phyloP scores from a whole-genome alignment of 805 yeast species.

The Candida sphagnicola region DNA sequence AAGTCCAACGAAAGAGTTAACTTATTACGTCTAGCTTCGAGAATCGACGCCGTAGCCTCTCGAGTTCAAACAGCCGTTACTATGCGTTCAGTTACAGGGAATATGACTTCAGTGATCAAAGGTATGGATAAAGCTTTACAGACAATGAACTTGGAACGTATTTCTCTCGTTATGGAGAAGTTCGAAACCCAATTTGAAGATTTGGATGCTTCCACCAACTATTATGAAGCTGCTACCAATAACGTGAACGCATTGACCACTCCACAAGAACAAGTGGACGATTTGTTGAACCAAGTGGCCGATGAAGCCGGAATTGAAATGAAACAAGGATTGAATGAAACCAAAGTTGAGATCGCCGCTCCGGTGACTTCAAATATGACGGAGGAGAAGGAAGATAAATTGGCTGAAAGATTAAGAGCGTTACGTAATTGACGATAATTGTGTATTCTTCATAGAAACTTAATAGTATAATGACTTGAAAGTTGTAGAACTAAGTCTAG shows the following conservation, averaged over 20 bases:
- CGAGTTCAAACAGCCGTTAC: slow-evolving; percentile 97
- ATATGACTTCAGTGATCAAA: slow-evolving; percentile 86
- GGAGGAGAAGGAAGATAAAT: slow-evolving; percentile 78
- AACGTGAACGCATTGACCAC: slow-evolving; percentile 84
- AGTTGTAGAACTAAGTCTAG: too few relatives aligned
- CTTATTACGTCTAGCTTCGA: slow-evolving; percentile 73
- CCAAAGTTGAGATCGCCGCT: slow-evolving; percentile 45
- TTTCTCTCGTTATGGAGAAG: slow-evolving; percentile 94
- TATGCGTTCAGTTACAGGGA: slow-evolving; percentile 91
- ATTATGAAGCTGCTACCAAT: slow-evolving; percentile 86
- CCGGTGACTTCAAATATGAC: slow-evolving; percentile 38
- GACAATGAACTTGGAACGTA: slow-evolving; percentile 90
- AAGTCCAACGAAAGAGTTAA: slow-evolving; percentile 84
- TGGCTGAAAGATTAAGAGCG: slow-evolving; percentile 87
- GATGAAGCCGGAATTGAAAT: slow-evolving; percentile 96
- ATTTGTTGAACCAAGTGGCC: slow-evolving; percentile 85
- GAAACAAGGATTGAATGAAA: slow-evolving; percentile 74
- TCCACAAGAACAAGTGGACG: slow-evolving; percentile 94
- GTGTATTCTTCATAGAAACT: too few relatives aligned
- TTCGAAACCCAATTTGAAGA: slow-evolving; percentile 96
- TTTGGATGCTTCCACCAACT: slow-evolving; percentile 87
- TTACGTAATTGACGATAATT: slow-evolving; percentile 55
- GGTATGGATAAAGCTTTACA: slow-evolving; percentile 97
- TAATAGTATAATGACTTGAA: too few relatives aligned
- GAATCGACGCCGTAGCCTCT: slow-evolving; percentile 94